A percentile compares a stretch with the other conserved stretches of the same genome.
phyloP scores from a whole-genome alignment of 495 filamentous ascomycete species.

The Podospora conica region DNA sequence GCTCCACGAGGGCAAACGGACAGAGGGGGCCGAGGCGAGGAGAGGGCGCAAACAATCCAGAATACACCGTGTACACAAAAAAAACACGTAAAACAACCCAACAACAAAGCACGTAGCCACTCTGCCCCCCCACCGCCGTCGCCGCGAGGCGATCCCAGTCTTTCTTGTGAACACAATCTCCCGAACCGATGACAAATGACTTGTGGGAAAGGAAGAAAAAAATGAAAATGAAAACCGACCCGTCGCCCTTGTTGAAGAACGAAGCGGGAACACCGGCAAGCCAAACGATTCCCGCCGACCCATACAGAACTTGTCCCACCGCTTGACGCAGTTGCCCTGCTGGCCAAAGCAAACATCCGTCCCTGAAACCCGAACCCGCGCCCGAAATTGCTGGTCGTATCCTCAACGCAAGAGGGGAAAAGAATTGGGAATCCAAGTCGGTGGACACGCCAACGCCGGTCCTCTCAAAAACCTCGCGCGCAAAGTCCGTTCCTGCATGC shows the following conservation, averaged over 20 bases:
- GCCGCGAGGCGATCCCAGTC: conserved; percentile 13
- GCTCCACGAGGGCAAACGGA: not conserved
- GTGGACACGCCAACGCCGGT: not conserved
- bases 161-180: conserved; percentile 9
- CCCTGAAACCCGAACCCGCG: not conserved
- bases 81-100: not conserved
- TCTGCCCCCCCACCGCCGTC: not conserved
- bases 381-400: not conserved
- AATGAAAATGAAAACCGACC: not conserved
- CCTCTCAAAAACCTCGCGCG: not conserved
- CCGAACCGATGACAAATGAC: conserved; percentile 2
- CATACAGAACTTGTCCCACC: not conserved
- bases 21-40: not conserved
- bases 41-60: not conserved
- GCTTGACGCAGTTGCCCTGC: not conserved
- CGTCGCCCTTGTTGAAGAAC: not conserved
- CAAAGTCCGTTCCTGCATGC: not conserved
- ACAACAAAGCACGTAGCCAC: not conserved
- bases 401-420: not conserved
- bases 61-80: not conserved
- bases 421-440: not conserved
- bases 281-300: not conserved
- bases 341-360: not conserved
- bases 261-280: not conserved
- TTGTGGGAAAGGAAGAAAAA: not conserved